Base-by-base conservation (phyloP, 192 early-diverging fungal genomes). In the Coemansia asiatica region DNA sequence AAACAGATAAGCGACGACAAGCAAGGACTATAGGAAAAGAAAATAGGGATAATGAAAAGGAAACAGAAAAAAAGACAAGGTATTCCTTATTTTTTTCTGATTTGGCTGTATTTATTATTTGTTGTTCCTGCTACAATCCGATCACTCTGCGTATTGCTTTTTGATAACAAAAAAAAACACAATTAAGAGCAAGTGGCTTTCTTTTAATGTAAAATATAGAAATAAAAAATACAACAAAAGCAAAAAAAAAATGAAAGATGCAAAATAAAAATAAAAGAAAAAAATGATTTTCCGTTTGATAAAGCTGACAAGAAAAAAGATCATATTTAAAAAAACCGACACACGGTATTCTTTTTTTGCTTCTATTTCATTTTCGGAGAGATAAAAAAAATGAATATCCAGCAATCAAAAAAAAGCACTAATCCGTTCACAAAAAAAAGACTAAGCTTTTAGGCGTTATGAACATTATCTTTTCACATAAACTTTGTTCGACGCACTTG, bases 171-270 rank as follows among this genome's bases (percentile, higher is more conserved):
- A 29, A 56, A 28, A 49, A 49, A 49, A 19, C 21, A n/a, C n/a
- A n/a, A n/a, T n/a, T n/a, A n/a, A n/a, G n/a, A n/a, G n/a, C n/a
- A n/a, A n/a, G n/a, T n/a, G n/a, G n/a, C n/a, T n/a, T n/a, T n/a
- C n/a, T n/a, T n/a, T n/a, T n/a, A n/a, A n/a, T 55, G 13, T 55
- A 26, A 55, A 55, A 26, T 26, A 15, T 26, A 55, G 48, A 49
- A 49, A 49, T 49, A 49, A 49, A 21, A 49, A 49, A 49, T 21
- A 16, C 18, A 25, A 22, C 4, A 55, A 26, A 2, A 55, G 26
- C 6, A 55, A 55, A 25, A 55, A 26, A 13, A 26, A 5, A 13
- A 22, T 8, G 15, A 27, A 55, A 7, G 25, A 4, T 26, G 10
- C 15, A 3, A 4, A 21, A 55, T 10, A 36, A 50, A 18, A 50